Conservation (phyloP, 352 stramenopile genomes). For the Discostella stelligera region DNA sequence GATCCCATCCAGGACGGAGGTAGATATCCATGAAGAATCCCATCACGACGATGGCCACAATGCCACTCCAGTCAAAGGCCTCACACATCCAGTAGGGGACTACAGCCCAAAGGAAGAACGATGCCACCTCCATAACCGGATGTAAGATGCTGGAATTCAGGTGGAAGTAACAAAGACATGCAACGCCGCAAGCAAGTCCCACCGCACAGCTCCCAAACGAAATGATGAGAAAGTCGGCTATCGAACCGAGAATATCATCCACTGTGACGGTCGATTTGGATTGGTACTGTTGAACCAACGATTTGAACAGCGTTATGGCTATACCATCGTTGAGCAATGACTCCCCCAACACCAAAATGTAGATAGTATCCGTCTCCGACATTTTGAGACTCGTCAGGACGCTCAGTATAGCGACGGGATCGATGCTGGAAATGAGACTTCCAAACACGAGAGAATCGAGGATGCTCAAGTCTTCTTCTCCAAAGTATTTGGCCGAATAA, state of each 20-base stretch:
- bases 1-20: constrained; percentile 42
- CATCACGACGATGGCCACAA: constrained; percentile 60
- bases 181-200: constrained; percentile 56
- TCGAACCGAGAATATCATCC: constrained; percentile 42
- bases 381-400: constrained; percentile 80
- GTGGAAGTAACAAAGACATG: constrained; percentile 71
- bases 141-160: constrained; percentile 57
- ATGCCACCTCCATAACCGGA: constrained; percentile 66
- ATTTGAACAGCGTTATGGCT: constrained; percentile 85
- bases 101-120: constrained; percentile 76
- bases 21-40: constrained; percentile 78
- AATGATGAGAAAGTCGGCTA: constrained; percentile 57
- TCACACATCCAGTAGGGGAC: constrained; percentile 79
- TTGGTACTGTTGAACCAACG: constrained; percentile 40
- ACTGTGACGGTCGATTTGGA: constrained; percentile 41
- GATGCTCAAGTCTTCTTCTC: constrained; percentile 24
- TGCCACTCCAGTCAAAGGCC: constrained; percentile 57
- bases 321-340: constrained; percentile 84
- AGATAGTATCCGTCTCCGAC: constrained; percentile 68
- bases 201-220: constrained; percentile 57
- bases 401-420: constrained; percentile 82
- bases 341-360: constrained; percentile 81
- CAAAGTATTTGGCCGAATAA: constrained; percentile 41
- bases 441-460: constrained; percentile 58
- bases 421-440: constrained; percentile 80